phyloP scores from a whole-genome alignment of 106 monocot species.

The Dendrobium officinale region DNA sequence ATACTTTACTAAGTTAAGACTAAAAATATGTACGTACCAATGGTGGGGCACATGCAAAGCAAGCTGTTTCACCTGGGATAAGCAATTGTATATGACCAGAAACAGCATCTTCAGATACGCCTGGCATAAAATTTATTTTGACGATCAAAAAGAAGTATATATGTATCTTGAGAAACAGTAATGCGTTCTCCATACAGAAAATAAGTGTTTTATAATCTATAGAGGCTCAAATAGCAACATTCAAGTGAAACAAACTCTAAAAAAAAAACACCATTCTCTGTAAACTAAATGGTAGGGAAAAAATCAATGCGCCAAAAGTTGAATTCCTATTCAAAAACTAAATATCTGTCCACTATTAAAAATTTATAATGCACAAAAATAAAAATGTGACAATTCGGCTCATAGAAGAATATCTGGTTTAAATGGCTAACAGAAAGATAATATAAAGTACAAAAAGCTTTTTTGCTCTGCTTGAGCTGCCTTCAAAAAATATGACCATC shows the following conservation, averaged over 20 bases:
- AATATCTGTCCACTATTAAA: neutral
- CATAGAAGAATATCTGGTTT: neutral
- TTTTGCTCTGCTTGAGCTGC: neutral
- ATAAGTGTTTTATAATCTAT: neutral
- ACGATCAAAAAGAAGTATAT: neutral
- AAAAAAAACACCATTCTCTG: neutral
- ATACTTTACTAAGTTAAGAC: neutral
- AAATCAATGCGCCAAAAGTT: neutral
- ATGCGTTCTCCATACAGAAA: neutral
- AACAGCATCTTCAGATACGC: slow-evolving; percentile 99
- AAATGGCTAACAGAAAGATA: neutral
- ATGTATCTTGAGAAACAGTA: neutral
- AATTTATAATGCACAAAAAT: neutral
- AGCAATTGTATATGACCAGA: slow-evolving; percentile 96
- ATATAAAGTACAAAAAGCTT: neutral
- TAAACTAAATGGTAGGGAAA: neutral
- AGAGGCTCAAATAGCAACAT: neutral
- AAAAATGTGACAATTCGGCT: neutral
- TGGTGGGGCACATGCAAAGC: slow-evolving; percentile 97
- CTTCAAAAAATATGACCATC: neutral
- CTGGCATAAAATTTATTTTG: slow-evolving; percentile 26
- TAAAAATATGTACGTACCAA: slow-evolving; percentile 34
- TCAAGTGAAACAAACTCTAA: neutral
- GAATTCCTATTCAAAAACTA: neutral
- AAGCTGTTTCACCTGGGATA: slow-evolving; percentile 91